phyloP scores from a whole-genome alignment of 345 rosid species.

The Eucalyptus paniculata region DNA sequence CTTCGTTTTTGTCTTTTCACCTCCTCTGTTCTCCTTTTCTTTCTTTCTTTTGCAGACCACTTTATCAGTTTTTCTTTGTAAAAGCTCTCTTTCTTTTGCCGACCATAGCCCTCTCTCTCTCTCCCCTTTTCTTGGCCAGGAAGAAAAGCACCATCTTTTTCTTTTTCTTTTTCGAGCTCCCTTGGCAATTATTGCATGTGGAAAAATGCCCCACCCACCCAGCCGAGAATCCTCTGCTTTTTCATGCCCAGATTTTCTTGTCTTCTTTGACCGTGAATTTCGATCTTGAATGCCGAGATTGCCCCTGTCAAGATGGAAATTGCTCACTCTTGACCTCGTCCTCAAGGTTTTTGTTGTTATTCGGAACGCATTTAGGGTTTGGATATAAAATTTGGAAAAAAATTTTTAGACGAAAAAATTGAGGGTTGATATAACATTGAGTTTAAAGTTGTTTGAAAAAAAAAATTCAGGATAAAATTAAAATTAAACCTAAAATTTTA shows the following conservation, averaged over 20 bases:
- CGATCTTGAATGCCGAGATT: no score
- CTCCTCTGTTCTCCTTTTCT: neutral
- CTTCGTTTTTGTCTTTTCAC: neutral
- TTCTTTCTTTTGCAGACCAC: no score
- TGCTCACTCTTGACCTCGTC: neutral
- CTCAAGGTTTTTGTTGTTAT: no score
- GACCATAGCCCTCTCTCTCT: neutral
- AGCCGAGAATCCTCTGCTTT: neutral
- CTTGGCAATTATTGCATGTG: neutral
- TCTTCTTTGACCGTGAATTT: neutral
- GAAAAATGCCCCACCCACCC: neutral
- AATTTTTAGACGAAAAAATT: no score
- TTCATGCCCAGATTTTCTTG: neutral
- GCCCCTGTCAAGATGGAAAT: neutral
- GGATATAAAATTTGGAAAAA: no score
- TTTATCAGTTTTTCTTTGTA: neutral
- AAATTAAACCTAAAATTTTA: no score
- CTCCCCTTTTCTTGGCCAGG: fast-evolving
- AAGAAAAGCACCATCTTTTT: neutral
- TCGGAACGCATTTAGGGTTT: fast-evolving
- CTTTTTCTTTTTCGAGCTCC: neutral
- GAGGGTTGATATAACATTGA: fast-evolving
- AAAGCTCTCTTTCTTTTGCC: neutral
- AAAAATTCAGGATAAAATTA: fast-evolving
- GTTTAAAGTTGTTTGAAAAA: no score